Evolutionary conservation across 1,139 yeast species (phyloP).

Genomic region (Blastobotrys niveus): DNA sequence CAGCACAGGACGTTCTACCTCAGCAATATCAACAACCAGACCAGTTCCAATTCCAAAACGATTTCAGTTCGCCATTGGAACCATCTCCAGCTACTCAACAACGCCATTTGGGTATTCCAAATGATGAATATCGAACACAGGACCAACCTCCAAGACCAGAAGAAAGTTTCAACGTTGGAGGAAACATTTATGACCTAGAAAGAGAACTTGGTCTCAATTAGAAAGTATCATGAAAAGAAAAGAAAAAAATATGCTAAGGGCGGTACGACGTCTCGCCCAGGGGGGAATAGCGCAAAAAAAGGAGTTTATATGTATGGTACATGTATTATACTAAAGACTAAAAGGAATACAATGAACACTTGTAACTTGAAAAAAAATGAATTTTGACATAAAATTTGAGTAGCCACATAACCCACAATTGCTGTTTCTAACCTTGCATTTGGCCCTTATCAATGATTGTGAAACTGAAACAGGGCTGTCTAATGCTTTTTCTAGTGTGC

Average conservation of each 20-base stretch:
- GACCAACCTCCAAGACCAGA: conserved; percentile 43
- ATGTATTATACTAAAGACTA: neutral
- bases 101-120: conserved; percentile 28
- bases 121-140: conserved; percentile 37
- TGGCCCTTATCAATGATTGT: too few species aligned
- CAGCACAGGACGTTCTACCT: conserved; percentile 25
- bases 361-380: too few species aligned
- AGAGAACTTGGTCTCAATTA: conserved; percentile 56
- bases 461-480: too few species aligned
- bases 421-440: too few species aligned
- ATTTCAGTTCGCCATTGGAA: conserved; percentile 22
- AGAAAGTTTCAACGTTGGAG: conserved; percentile 29
- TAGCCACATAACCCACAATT: too few species aligned
- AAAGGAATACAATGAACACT: neutral
- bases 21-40: conserved; percentile 23
- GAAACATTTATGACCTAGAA: conserved; percentile 38
- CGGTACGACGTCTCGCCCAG: too few species aligned
- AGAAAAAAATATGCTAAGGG: too few species aligned
- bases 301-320: neutral
- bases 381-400: too few species aligned
- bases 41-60: conserved; percentile 15
- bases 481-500: too few species aligned
- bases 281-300: too few species aligned
- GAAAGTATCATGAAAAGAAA: too few species aligned
- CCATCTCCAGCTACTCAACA: conserved; percentile 17